Conservation (phyloP, 805 yeast species). For the Teunomyces barrocoloradensis region DNA sequence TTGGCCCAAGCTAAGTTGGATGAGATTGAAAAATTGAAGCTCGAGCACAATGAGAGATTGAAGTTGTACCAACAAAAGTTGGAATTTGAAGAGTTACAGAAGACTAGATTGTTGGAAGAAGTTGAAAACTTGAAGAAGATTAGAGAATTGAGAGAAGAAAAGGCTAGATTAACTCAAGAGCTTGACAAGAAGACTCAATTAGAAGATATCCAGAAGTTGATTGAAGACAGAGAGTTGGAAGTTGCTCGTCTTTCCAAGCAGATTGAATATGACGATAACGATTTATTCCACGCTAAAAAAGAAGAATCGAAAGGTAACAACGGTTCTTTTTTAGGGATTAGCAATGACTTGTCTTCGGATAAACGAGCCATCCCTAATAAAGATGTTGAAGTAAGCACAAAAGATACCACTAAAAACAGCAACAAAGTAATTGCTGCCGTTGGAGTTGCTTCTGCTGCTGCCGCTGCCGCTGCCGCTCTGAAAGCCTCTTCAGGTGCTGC, state of each 20-base stretch:
- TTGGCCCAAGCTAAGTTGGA: constrained; percentile 30
- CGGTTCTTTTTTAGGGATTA: constrained; percentile 26
- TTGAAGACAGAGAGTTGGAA: constrained; percentile 33
- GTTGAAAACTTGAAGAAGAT: constrained; percentile 39
- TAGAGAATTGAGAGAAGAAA: constrained; percentile 38
- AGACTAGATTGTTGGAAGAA: constrained; percentile 36
- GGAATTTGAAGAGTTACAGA: constrained; percentile 38
- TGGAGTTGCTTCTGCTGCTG: constrained; percentile 25
- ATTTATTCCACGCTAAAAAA: constrained; percentile 12
- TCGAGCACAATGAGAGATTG: constrained; percentile 32
- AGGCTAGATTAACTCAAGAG: constrained; percentile 27
- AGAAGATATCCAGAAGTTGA: constrained; percentile 27
- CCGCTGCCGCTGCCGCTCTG: constrained; percentile 15
- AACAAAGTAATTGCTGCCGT: constrained; percentile 14
- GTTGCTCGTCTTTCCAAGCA: constrained; percentile 30
- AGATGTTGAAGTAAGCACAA: constrained; percentile 7
- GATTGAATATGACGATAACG: constrained; percentile 31
- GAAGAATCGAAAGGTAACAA: constrained; percentile 7
- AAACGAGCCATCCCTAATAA: constrained; percentile 16
- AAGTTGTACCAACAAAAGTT: constrained; percentile 27
- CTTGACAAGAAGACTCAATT: constrained; percentile 19
- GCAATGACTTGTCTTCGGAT: constrained; percentile 29
- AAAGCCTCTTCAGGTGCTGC: constrained; percentile 17
- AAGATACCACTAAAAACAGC: constrained; percentile 2
- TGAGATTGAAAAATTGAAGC: constrained; percentile 32